Evolutionary conservation across 1,284 basidiomycete species (phyloP), one percentile per base, ranked within the genome.

Genomic region (Puccinia horiana): DNA sequence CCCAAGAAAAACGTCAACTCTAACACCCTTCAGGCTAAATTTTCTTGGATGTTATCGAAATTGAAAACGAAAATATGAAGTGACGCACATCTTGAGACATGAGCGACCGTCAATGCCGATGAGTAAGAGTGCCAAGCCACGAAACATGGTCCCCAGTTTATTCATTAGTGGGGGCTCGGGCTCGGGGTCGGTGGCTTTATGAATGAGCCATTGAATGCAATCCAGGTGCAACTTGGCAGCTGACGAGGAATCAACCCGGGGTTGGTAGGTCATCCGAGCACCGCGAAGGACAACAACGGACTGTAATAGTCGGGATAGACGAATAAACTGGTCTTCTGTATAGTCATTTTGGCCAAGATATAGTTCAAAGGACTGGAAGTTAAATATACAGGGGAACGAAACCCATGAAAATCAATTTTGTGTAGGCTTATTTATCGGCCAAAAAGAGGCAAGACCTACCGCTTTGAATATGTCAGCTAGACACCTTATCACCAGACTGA

Each of bases 211-310:
- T 74, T 85, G 83, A 82, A 84, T 85, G 2, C 83, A 85, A 32
- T 84, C 69, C 40, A 77, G 83, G 84, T 86, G 85, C 49, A 86
- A 81, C 32, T 83, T 83, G 37, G 85, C 83, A n/a, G 85, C 82
- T 11, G 84, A 84, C 52, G 81, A 54, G 0, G 84, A 65, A 73
- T 85, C 83, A 58, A 86, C 84, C 70, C 83, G 83, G 54, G 83
- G 79, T 40, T 84, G 76, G n/a, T 85, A 83, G 12, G 84, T 84
- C 74, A 86, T 84, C 23, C 85, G 84, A 0, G 85, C 84, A n/a
- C 86, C 86, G n/a, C 85, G 84, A 11, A 86, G 82, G 23, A 86
- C 84, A 23, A 86, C 78, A 0, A 83, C 83, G 20, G 85, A 85
- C 11, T 84, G 84, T 16, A 86, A 73, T 42, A 85, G 83, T 18